Conservation (phyloP, 805 yeast species). For the Starmerella geochares region DNA sequence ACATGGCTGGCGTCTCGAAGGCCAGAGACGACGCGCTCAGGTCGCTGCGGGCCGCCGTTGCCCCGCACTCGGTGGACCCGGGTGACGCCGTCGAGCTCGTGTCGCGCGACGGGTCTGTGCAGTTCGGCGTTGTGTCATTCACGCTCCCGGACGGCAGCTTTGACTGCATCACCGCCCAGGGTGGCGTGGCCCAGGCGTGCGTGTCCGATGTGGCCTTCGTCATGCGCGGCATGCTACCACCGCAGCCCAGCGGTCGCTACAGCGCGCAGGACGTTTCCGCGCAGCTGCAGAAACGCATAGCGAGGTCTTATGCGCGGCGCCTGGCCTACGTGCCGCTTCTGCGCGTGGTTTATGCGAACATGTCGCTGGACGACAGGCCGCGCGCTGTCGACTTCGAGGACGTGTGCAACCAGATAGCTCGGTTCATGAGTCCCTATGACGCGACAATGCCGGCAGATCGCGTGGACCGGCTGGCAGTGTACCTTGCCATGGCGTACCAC, state of each 20-base stretch:
- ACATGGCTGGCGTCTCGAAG: no score
- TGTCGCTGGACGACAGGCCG: slow-evolving; percentile 1
- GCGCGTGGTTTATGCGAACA: slow-evolving; percentile 15
- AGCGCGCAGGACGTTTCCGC: neutral
- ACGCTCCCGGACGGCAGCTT: slow-evolving; percentile 14
- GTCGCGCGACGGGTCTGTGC: slow-evolving; percentile 10
- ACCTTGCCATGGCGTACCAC: slow-evolving; percentile 18
- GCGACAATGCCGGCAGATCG: neutral
- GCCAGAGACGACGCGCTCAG: neutral
- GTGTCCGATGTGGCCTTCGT: slow-evolving; percentile 14
- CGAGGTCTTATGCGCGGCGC: neutral
- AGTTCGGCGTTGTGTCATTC: slow-evolving; percentile 23
- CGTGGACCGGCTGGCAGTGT: slow-evolving; percentile 14
- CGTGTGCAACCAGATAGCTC: slow-evolving; percentile 6
- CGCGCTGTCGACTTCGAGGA: slow-evolving; percentile 19
- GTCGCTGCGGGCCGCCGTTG: slow-evolving; percentile 1
- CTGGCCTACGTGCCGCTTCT: slow-evolving; percentile 7
- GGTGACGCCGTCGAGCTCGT: slow-evolving; percentile 24
- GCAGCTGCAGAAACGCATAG: neutral
- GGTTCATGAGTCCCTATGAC: neutral
- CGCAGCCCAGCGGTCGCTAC: neutral
- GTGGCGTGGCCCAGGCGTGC: slow-evolving; percentile 5
- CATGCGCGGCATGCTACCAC: slow-evolving; percentile 12
- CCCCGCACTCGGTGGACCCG: slow-evolving; percentile 15
- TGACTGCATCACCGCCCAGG: slow-evolving; percentile 16